Evolutionary conservation across 768 basidiomycete genomes (phyloP).

Genomic region (Trametes maxima): DNA sequence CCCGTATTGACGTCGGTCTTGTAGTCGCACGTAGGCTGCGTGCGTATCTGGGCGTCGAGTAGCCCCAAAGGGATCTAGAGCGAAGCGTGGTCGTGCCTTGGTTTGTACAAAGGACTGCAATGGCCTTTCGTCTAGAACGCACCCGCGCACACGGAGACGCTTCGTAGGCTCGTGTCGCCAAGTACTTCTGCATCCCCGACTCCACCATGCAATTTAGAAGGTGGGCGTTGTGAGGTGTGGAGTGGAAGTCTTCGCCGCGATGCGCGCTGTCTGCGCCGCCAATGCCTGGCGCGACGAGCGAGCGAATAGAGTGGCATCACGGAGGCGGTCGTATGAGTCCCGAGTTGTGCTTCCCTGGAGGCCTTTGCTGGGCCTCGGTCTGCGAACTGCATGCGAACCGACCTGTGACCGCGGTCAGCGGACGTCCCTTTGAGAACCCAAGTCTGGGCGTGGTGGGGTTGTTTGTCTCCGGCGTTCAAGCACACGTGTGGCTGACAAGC

Average conservation of each 20-base stretch:
- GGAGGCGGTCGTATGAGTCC: conserved; percentile 1
- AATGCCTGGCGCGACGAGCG: neutral
- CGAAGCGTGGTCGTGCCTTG: neutral
- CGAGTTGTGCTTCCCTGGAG: neutral
- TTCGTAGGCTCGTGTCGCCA: neutral
- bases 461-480: conserved; percentile 7
- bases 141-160: neutral
- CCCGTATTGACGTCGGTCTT: neutral
- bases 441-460: neutral
- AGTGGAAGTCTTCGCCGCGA: neutral
- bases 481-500: neutral
- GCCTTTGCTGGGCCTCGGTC: conserved; percentile 7
- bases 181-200: neutral
- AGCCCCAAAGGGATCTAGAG: neutral
- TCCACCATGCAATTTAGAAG: conserved; percentile 5
- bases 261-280: neutral
- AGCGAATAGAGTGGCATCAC: neutral
- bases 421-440: conserved; percentile 1
- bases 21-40: neutral
- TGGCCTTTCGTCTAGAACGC: neutral
- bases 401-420: conserved; percentile 20
- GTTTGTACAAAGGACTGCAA: neutral
- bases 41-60: no score
- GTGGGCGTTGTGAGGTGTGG: neutral
- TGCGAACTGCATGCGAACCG: conserved; percentile 1